phyloP scores from a whole-genome alignment of 805 yeast genomes.

The Metschnikowia aberdeeniae region DNA sequence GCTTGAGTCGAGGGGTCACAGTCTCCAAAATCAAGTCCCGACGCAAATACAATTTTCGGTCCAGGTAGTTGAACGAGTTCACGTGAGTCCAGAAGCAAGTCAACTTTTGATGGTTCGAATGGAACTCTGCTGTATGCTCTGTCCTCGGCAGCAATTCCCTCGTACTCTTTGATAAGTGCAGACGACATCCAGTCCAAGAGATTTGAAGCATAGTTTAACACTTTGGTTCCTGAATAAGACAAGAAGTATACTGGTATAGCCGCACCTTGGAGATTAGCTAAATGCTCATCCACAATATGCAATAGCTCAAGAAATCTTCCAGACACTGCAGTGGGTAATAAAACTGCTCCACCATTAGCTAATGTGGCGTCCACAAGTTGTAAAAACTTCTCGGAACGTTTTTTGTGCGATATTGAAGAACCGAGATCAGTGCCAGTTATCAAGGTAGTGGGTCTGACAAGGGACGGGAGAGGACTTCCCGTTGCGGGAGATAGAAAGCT shows the following conservation, averaged over 20 bases:
- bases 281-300: constrained; percentile 64
- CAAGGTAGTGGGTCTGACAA: constrained; percentile 76
- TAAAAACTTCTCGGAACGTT: constrained; percentile 60
- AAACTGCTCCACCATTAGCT: constrained; percentile 71
- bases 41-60: constrained; percentile 76
- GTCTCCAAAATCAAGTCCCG: constrained; percentile 59
- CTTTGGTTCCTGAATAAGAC: constrained; percentile 76
- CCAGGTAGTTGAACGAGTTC: constrained; percentile 56
- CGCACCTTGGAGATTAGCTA: constrained; percentile 38
- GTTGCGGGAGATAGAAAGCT: constrained; percentile 45
- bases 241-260: constrained; percentile 70
- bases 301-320: constrained; percentile 79
- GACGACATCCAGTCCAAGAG: constrained; percentile 96
- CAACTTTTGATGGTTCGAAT: constrained; percentile 66
- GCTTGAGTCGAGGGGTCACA: constrained; percentile 60
- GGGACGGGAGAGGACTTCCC: constrained; percentile 60
- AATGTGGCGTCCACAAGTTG: constrained; percentile 61
- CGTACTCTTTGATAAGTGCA: constrained; percentile 83
- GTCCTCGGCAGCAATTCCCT: constrained; percentile 28
- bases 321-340: constrained; percentile 77
- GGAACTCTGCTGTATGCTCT: constrained; percentile 50
- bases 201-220: constrained; percentile 75
- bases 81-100: constrained; percentile 49
- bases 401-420: constrained; percentile 56
- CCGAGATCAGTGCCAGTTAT: constrained; percentile 72